Conservation (phyloP, 352 stramenopile species). For the Phytophthora meadii region DNA sequence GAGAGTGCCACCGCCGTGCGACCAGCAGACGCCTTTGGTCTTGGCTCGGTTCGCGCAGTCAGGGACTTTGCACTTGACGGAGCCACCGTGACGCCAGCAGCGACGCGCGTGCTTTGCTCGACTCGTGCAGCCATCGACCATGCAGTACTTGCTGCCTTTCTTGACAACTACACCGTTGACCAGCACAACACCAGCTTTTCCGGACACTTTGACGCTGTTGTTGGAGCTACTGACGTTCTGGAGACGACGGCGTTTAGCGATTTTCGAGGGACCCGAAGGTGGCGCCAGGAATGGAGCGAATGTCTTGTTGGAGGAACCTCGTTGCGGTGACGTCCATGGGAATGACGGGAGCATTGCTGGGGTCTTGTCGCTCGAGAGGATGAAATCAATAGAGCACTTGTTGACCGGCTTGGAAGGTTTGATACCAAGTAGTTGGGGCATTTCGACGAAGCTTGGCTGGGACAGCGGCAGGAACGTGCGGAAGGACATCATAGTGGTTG, state of each 20-base stretch:
- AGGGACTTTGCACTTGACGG: slow-evolving; percentile 62
- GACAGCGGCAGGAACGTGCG: slow-evolving; percentile 49
- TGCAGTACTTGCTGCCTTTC: slow-evolving; percentile 68
- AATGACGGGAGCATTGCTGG: slow-evolving; percentile 30
- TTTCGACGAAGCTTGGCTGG: slow-evolving; percentile 45
- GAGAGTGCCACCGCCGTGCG: slow-evolving; percentile 60
- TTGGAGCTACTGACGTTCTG: slow-evolving; percentile 37
- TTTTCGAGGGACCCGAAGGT: slow-evolving; percentile 36
- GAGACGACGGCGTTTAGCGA: slow-evolving; percentile 39
- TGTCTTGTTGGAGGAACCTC: slow-evolving; percentile 43
- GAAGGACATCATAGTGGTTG: slow-evolving; percentile 42
- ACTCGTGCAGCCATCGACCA: slow-evolving; percentile 56
- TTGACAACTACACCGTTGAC: slow-evolving; percentile 37
- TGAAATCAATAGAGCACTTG: slow-evolving; percentile 66
- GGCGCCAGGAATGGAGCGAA: slow-evolving; percentile 42
- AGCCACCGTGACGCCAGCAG: slow-evolving; percentile 69
- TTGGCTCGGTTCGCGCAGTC: slow-evolving; percentile 67
- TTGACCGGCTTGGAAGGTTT: slow-evolving; percentile 41
- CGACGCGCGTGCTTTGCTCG: slow-evolving; percentile 58
- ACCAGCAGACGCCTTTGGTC: slow-evolving; percentile 70
- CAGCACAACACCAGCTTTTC: slow-evolving; percentile 28
- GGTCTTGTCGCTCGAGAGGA: slow-evolving; percentile 40
- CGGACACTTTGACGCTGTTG: slow-evolving; percentile 35
- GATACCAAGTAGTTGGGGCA: slow-evolving; percentile 44
- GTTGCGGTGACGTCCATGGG: slow-evolving; percentile 41